Evolutionary conservation across 805 yeast genomes (phyloP).

Genomic region (Wilhelminamyces savonicus): DNA sequence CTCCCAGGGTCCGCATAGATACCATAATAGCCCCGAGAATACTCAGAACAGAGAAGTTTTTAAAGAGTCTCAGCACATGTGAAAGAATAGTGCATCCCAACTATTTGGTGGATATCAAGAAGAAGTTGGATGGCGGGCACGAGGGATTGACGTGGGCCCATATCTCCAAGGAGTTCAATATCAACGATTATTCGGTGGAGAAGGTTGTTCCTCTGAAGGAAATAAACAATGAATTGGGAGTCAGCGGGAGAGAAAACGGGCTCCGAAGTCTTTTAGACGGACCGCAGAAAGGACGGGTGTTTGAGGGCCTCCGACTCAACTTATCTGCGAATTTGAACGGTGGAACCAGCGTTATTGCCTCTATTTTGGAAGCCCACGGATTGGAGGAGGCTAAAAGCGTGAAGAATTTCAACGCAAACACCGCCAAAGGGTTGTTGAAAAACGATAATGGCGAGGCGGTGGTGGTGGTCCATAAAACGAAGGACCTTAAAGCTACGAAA

Average conservation of each 20-base stretch:
- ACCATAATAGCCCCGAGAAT: conserved; percentile 72
- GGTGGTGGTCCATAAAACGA: conserved; percentile 25
- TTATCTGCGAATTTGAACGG: conserved; percentile 56
- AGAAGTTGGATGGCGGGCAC: conserved; percentile 4
- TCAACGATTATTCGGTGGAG: conserved; percentile 29
- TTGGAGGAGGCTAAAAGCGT: conserved; percentile 19
- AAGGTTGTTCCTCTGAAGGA: conserved; percentile 24
- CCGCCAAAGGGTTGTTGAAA: conserved; percentile 10
- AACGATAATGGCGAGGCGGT: conserved; percentile 10
- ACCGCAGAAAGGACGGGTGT: conserved; percentile 29
- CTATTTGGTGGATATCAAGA: conserved; percentile 39
- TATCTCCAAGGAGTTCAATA: conserved; percentile 13
- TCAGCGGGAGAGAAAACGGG: conserved; percentile 11
- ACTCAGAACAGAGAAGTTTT: conserved; percentile 83
- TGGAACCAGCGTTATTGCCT: conserved; percentile 48
- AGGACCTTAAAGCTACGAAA: conserved; percentile 28
- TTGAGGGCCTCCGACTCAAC: conserved; percentile 44
- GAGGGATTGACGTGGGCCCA: conserved; percentile 8
- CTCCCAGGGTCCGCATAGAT: conserved; percentile 33
- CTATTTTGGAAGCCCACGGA: conserved; percentile 60
- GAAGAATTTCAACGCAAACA: conserved; percentile 11
- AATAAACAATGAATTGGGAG: conserved; percentile 24
- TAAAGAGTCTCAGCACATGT: conserved; percentile 58
- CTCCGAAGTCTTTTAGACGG: conserved; percentile 9
- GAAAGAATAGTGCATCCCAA: conserved; percentile 49